Evolutionary conservation across 1,284 basidiomycete genomes (phyloP), one percentile per base, ranked within the genome.

Genomic region (Leccinum ponderosum): DNA sequence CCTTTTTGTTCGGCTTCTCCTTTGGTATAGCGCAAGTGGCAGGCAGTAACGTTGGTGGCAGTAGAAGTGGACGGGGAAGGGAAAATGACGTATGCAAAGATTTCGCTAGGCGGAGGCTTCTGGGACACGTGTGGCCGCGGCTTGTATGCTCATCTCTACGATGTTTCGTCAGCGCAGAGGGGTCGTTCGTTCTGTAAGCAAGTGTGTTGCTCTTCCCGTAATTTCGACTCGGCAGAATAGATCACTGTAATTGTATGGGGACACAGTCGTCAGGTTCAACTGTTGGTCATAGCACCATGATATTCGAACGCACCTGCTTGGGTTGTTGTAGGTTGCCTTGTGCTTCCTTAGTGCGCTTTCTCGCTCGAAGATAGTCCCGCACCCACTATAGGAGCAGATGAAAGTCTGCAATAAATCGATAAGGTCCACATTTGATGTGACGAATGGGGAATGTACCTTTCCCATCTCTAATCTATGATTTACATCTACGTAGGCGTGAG

Each of bases 101-200:
- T 44, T 44, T 44, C 17, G 9, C 42, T 11, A 17, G 42, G 42
- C 42, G 9, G 9, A 44, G 11, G 42, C 42, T 44, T 44, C 42
- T 44, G 17, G n/a, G 42, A 44, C 11, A 44, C 6, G 17, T 5
- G 42, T 44, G 42, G 9, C 42, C 39, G 17, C 5, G 11, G 42
- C 42, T 44, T 51, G 48, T 74, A 63, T 74, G 72, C 5, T n/a
- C 22, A 14, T 53, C 56, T 48, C 67, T 73, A 3, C 72, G 65
- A 52, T 75, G 69, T 48, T 58, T 72, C 2, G 68, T 64, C n/a
- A 75, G 57, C 27, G 68, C 60, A 0, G 73, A 70, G 1, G 73
- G 73, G 27, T 74, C 74, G 7, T 64, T 55, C 1, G 71, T 75
- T 53, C 50, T 59, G 53, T 64, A 75, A 1, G 47, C 25, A 75